Percentiles rank a stretch among this genome's conserved stretches.
Evolutionary conservation across 2,329 filamentous ascomycete species (phyloP).

Genomic region (Knufia petricola): DNA sequence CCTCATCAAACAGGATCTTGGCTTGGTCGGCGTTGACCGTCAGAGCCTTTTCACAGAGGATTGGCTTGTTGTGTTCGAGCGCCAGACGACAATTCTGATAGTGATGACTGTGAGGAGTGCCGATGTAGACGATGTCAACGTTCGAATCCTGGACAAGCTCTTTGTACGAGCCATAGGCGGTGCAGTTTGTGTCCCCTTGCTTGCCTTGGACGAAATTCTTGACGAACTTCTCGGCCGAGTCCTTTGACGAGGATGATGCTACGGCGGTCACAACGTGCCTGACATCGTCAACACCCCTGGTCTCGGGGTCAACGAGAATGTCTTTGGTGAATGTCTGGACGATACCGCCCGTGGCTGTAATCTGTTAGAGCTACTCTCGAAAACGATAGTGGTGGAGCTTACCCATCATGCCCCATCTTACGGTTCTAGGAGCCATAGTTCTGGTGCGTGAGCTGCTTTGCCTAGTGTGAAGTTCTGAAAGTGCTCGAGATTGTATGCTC

Average conservation of each 20-base stretch:
- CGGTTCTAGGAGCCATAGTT: constrained; percentile 10
- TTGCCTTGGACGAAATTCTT: constrained; percentile 56
- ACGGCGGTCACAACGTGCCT: constrained; percentile 69
- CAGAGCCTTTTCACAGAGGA: constrained; percentile 84
- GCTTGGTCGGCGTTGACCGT: constrained; percentile 74
- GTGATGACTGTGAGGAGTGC: constrained; percentile 85
- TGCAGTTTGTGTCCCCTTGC: constrained; percentile 42
- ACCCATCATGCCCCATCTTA: constrained; percentile 22
- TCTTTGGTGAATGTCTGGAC: constrained; percentile 60
- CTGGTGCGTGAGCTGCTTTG: neutral
- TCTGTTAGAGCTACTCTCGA: neutral
- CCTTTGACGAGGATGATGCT: constrained; percentile 64
- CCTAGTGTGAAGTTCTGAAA: neutral
- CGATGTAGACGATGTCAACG: constrained; percentile 79
- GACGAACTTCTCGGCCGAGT: constrained; percentile 64
- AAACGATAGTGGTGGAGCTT: neutral
- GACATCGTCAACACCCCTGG: constrained; percentile 61
- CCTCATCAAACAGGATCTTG: constrained; percentile 60
- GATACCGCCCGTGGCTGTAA: constrained; percentile 36
- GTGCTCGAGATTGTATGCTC: neutral
- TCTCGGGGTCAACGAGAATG: constrained; percentile 62
- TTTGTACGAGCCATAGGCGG: constrained; percentile 70
- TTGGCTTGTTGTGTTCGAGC: constrained; percentile 72
- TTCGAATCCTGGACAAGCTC: constrained; percentile 69
- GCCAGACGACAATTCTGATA: constrained; percentile 85